phyloP scores from a whole-genome alignment of 83 land plant species.

The Picea abies region DNA sequence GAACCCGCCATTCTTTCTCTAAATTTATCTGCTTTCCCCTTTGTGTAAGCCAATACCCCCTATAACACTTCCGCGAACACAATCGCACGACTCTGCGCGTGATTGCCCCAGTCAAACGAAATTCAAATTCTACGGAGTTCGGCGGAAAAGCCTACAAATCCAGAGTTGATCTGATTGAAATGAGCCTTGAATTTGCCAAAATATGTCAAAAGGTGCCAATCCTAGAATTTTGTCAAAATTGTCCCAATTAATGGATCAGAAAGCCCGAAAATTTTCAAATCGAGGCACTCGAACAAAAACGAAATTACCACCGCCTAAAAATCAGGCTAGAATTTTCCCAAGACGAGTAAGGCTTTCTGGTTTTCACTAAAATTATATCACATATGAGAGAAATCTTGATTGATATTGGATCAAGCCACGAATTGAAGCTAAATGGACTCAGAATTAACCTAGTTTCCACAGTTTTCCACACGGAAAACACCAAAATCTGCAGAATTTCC shows the following conservation, averaged over 20 bases:
- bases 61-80: neutral
- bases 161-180: neutral
- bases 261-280: neutral
- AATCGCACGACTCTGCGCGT: neutral
- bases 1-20: neutral
- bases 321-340: neutral
- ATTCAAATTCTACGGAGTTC: neutral
- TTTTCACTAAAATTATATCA: neutral
- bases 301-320: neutral
- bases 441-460: neutral
- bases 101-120: neutral
- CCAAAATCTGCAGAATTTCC: neutral
- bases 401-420: neutral
- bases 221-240: neutral
- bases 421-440: neutral
- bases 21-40: neutral
- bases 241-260: neutral
- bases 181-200: neutral
- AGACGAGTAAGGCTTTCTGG: neutral
- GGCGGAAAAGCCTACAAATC: neutral
- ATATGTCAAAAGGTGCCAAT: neutral
- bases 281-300: neutral
- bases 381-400: no score
- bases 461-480: neutral
- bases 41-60: neutral